These are phyloP conservation scores for Penicillium diatomitis DNA, from an alignment of 495 filamentous ascomycete genomes.

Conservation along the genomic window DNA sequence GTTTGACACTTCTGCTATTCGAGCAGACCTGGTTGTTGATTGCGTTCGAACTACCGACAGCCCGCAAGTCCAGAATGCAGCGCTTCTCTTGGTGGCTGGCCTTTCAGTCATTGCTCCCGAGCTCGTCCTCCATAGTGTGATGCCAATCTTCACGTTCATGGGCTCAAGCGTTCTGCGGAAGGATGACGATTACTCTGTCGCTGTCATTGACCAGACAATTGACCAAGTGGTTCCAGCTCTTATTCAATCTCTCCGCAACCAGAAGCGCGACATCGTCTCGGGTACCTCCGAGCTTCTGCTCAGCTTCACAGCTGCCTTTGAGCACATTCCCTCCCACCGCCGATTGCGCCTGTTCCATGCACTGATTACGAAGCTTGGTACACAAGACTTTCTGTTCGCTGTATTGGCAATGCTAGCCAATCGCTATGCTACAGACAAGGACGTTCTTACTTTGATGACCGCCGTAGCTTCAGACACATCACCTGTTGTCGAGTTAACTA, in stretches of 20 bases:
- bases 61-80: conserved; percentile 84
- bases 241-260: conserved; percentile 73
- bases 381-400: conserved; percentile 58
- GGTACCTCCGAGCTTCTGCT: conserved; percentile 78
- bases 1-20: conserved; percentile 66
- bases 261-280: conserved; percentile 63
- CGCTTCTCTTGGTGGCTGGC: conserved; percentile 77
- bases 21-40: conserved; percentile 80
- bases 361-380: conserved; percentile 68
- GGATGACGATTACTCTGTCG: conserved; percentile 89
- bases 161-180: conserved; percentile 77
- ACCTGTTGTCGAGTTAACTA: conserved; percentile 56
- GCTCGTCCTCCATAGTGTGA: conserved; percentile 85
- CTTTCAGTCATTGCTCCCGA: conserved; percentile 79
- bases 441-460: conserved; percentile 36
- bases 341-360: conserved; percentile 72
- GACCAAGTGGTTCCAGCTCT: conserved; percentile 83
- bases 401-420: conserved; percentile 40
- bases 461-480: conserved; percentile 42
- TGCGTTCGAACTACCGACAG: conserved; percentile 82
- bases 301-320: conserved; percentile 90
- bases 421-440: conserved; percentile 34
- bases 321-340: conserved; percentile 82
- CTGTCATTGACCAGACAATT: conserved; percentile 80
- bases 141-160: conserved; percentile 99